A percentile compares a stretch with the other conserved stretches of the same genome.
Conservation (phyloP, 2,329 filamentous ascomycete genomes). For the Sporothrix brunneoviolacea region DNA sequence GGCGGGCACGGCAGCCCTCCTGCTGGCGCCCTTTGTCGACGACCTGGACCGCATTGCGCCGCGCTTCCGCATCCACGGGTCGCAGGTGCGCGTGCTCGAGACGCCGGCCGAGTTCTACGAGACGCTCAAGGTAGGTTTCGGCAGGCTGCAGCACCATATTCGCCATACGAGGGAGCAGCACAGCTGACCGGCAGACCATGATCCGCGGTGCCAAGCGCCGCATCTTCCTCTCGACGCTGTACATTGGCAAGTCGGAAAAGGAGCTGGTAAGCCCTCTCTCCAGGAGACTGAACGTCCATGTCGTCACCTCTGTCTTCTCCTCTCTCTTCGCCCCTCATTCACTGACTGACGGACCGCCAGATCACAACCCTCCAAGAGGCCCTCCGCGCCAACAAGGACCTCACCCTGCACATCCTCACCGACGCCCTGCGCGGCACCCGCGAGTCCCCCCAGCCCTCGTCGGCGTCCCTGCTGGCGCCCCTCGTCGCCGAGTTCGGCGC, state of each 20-base stretch:
- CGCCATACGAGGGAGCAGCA: too few species aligned
- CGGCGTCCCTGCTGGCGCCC: slow-evolving; percentile 78
- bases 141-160: too few species aligned
- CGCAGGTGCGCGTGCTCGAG: slow-evolving; percentile 70
- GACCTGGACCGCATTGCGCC: slow-evolving; percentile 87
- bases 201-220: slow-evolving; percentile 71
- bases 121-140: too few species aligned
- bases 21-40: slow-evolving; percentile 48
- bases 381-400: slow-evolving; percentile 63
- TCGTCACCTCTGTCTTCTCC: too few species aligned
- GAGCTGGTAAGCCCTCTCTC: too few species aligned
- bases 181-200: too few species aligned
- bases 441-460: slow-evolving; percentile 78
- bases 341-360: too few species aligned
- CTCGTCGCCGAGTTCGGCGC: slow-evolving; percentile 78
- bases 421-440: slow-evolving; percentile 87
- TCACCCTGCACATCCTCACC: slow-evolving; percentile 83
- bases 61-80: slow-evolving; percentile 78
- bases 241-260: slow-evolving; percentile 88
- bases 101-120: slow-evolving; percentile 87
- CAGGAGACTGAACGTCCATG: too few species aligned
- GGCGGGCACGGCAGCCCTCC: slow-evolving; percentile 26
- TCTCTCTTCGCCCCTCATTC: too few species aligned
- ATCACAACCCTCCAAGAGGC: slow-evolving; percentile 68
- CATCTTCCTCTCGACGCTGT: slow-evolving; percentile 92